phyloP scores from a whole-genome alignment of 768 basidiomycete species.

The Boletus bicolor region DNA sequence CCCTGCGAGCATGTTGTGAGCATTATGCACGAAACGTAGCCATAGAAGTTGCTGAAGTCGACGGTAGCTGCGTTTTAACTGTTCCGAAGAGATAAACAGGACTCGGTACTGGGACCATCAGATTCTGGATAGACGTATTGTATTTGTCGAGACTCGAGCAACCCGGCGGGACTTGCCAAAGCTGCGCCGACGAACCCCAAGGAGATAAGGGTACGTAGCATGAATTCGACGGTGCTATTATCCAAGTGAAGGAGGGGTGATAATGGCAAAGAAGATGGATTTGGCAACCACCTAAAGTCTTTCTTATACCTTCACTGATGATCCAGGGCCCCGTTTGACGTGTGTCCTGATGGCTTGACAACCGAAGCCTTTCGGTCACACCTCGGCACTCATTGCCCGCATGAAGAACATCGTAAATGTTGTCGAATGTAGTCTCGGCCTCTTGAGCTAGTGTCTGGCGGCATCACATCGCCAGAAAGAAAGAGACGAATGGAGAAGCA shows the following conservation, averaged over 20 bases:
- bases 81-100: constrained; percentile 18
- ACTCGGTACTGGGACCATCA: neutral
- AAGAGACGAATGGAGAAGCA: too few species aligned
- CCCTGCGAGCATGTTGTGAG: constrained; percentile 13
- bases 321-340: too few species aligned
- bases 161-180: neutral
- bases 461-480: neutral
- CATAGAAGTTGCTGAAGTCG: constrained; percentile 19
- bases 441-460: neutral
- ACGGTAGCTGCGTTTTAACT: constrained; percentile 19
- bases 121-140: neutral
- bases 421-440: neutral
- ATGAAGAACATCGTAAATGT: neutral
- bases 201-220: neutral
- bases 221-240: neutral
- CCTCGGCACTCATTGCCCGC: neutral
- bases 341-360: neutral
- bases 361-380: neutral
- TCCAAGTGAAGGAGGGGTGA: neutral
- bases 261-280: neutral
- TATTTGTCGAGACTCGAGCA: constrained; percentile 14
- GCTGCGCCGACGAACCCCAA: constrained; percentile 1
- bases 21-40: constrained; percentile 19
- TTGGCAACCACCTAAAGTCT: neutral
- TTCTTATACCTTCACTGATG: neutral